Percentiles rank a stretch among this genome's conserved stretches.
phyloP scores from a whole-genome alignment of 345 rosid species.

The Brassica incana region DNA sequence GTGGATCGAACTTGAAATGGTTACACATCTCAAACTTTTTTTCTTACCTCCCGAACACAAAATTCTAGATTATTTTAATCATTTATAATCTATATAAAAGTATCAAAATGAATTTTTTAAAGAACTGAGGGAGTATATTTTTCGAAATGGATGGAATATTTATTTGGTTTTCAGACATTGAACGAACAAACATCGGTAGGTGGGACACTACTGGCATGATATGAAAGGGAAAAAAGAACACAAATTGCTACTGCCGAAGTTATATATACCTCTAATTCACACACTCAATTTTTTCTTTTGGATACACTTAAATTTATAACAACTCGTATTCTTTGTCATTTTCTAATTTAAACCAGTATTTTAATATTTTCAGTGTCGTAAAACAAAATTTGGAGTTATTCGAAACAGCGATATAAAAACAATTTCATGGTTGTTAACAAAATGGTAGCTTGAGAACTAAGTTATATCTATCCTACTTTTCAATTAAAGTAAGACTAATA shows the following conservation, averaged over 20 bases:
- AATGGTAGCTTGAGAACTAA: slow-evolving; percentile 35
- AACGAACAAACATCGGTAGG: not conserved
- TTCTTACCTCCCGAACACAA: too few relatives aligned
- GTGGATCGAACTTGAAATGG: too few relatives aligned
- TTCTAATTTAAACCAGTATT: not conserved
- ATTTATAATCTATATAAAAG: too few relatives aligned
- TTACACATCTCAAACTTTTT: too few relatives aligned
- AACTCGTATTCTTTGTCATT: not conserved
- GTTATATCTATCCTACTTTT: slow-evolving; percentile 27
- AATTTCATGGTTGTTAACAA: slow-evolving; percentile 24
- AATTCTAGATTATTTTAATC: too few relatives aligned
- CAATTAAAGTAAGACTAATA: slow-evolving; percentile 22
- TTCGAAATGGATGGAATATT: too few relatives aligned
- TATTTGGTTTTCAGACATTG: not conserved
- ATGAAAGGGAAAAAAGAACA: not conserved
- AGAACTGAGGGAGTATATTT: too few relatives aligned
- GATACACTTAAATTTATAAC: not conserved
- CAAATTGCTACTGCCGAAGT: slow-evolving; percentile 3
- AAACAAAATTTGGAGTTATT: not conserved
- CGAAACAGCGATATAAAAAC: not conserved
- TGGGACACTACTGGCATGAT: not conserved
- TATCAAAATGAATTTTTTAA: too few relatives aligned
- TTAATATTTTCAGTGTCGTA: not conserved
- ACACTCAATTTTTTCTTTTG: not conserved
- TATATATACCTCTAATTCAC: not conserved